Evolutionary conservation across 83 land plant species (phyloP), one percentile per base, ranked within the genome.

Genomic region (Diphasiastrum complanatum): DNA sequence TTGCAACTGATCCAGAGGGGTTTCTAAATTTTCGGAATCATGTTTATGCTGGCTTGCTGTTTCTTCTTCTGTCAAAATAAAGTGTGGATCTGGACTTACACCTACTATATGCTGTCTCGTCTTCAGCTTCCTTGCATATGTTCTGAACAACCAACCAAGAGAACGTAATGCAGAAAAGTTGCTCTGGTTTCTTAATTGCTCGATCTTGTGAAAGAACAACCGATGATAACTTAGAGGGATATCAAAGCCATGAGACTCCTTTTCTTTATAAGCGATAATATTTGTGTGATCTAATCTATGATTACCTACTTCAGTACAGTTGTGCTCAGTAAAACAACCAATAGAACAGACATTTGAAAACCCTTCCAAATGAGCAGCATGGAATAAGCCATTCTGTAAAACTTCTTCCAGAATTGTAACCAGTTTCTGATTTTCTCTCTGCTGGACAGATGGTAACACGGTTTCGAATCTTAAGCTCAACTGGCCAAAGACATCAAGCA

Each of bases 131-230:
- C 60, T n/a, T n/a, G n/a, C n/a, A n/a, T n/a, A n/a, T n/a, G n/a
- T n/a, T n/a, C n/a, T n/a, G n/a, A n/a, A n/a, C n/a, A n/a, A n/a
- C n/a, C n/a, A n/a, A n/a, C n/a, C n/a, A n/a, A n/a, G n/a, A n/a
- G n/a, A n/a, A n/a, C n/a, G n/a, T n/a, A n/a, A n/a, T n/a, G n/a
- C n/a, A n/a, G n/a, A n/a, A n/a, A n/a, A n/a, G n/a, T n/a, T n/a
- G n/a, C n/a, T n/a, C n/a, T n/a, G n/a, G n/a, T n/a, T n/a, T n/a
- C n/a, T n/a, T n/a, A n/a, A n/a, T n/a, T n/a, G n/a, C 6, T 52
- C 61, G n/a, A 65, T 45, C 26, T 65, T 65, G 33, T 52, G 18
- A 30, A 65, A 65, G 23, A 65, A 40, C 0, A 41, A 19, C 33
- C 61, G 51, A 20, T 65, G 68, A 30, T 65, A 65, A 19, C 68